Conservation (phyloP, 352 stramenopile genomes). For the Pythium oligandrum region DNA sequence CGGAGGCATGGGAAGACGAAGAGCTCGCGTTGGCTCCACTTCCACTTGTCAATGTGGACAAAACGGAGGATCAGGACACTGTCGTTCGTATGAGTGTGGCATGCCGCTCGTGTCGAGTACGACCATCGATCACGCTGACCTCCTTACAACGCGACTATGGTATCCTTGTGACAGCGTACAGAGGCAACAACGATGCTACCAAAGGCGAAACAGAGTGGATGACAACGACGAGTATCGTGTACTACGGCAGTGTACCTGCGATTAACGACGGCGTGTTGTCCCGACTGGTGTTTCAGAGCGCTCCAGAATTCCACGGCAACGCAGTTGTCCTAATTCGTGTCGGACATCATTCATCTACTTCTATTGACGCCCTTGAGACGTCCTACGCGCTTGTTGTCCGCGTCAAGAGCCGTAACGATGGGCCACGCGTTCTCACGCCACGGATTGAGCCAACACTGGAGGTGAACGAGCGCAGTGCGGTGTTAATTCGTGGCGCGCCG, state of each 20-base stretch:
- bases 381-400: constrained; percentile 32
- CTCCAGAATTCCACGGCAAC: constrained; percentile 24
- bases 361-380: constrained; percentile 11
- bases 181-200: too few species aligned
- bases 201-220: neutral
- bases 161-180: neutral
- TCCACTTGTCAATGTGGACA: neutral
- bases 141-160: constrained; percentile 3
- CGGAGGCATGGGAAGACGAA: constrained; percentile 35
- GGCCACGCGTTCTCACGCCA: constrained; percentile 24
- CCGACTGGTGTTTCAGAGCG: constrained; percentile 30
- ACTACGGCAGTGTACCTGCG: constrained; percentile 11
- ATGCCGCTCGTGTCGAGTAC: constrained; percentile 5
- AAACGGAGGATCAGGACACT: neutral
- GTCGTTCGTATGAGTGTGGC: constrained; percentile 7
- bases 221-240: constrained; percentile 2
- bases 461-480: constrained; percentile 31
- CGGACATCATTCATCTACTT: constrained; percentile 7
- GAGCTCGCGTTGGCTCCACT: constrained; percentile 18
- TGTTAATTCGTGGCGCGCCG: constrained; percentile 39
- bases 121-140: neutral
- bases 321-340: constrained; percentile 32
- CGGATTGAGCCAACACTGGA: constrained; percentile 23
- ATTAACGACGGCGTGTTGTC: constrained; percentile 35
- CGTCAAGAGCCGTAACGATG: constrained; percentile 31